Percentiles rank a stretch among this genome's conserved stretches.
Evolutionary conservation across 805 yeast species (phyloP).

Genomic region (Vanderwaltozyma yarrowii): DNA sequence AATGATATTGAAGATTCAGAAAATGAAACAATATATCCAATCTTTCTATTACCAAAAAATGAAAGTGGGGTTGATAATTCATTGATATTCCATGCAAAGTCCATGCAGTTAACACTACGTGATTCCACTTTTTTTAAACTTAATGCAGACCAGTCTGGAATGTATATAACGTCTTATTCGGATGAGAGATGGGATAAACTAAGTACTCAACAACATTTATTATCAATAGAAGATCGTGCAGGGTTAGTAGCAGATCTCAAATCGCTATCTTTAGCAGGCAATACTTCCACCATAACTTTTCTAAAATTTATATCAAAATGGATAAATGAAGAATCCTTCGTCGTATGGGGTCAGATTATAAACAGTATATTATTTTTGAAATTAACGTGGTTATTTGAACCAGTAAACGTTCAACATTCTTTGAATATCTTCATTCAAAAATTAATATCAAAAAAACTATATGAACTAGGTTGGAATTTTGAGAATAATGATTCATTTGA

Average conservation of each 20-base stretch:
- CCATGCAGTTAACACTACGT: conserved; percentile 35
- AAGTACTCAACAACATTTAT: conserved; percentile 44
- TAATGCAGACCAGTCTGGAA: conserved; percentile 65
- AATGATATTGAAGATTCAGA: conserved; percentile 70
- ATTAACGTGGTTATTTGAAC: conserved; percentile 46
- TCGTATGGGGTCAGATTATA: conserved; percentile 57
- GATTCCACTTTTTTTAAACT: conserved; percentile 47
- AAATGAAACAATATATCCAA: conserved; percentile 53
- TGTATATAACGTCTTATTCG: conserved; percentile 63
- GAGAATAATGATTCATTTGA: conserved; percentile 39
- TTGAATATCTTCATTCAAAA: conserved; percentile 34
- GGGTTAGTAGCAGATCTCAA: conserved; percentile 72
- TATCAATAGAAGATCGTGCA: conserved; percentile 66
- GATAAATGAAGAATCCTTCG: conserved; percentile 50
- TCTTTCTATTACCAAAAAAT: conserved; percentile 54
- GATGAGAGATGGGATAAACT: conserved; percentile 59
- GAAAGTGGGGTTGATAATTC: conserved; percentile 46
- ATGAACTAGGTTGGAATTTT: conserved; percentile 57
- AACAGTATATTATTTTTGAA: conserved; percentile 39
- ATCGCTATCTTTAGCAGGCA: conserved; percentile 60
- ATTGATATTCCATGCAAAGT: conserved; percentile 42
- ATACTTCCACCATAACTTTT: conserved; percentile 49
- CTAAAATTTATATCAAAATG: conserved; percentile 49
- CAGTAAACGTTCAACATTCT: conserved; percentile 32
- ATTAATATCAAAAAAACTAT: conserved; percentile 34